Percentiles rank a stretch among this genome's conserved stretches.
Evolutionary conservation across 164 flowering plant species (phyloP).

Genomic region (Sedum album): DNA sequence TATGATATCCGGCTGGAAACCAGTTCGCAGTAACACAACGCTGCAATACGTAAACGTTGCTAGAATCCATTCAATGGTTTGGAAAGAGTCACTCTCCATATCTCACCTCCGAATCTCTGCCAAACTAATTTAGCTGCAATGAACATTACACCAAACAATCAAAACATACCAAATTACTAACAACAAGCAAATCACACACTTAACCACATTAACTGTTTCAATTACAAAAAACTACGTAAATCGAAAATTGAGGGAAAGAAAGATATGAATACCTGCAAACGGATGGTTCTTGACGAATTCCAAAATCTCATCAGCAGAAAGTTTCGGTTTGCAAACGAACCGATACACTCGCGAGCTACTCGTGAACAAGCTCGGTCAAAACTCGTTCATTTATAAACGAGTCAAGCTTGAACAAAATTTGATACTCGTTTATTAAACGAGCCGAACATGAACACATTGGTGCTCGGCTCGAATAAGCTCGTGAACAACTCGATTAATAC

Average conservation of each 20-base stretch:
- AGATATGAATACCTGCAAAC: conserved; percentile 45
- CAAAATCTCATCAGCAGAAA: conserved; percentile 74
- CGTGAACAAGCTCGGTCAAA: too few relatives aligned
- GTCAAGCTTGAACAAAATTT: too few relatives aligned
- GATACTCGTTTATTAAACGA: too few relatives aligned
- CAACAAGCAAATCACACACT: background rate
- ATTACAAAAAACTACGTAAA: background rate
- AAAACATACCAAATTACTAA: background rate
- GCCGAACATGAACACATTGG: too few relatives aligned
- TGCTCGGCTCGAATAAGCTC: too few relatives aligned
- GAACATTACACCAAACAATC: background rate
- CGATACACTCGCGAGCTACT: too few relatives aligned
- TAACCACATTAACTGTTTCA: background rate
- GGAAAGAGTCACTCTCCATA: conserved; percentile 50
- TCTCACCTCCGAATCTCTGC: conserved; percentile 52
- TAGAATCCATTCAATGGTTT: conserved; percentile 69
- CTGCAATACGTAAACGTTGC: conserved; percentile 48
- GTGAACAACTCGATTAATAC: too few relatives aligned
- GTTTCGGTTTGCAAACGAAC: conserved; percentile 32
- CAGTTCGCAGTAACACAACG: conserved; percentile 56
- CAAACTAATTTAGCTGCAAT: conserved; percentile 43
- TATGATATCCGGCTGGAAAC: conserved; percentile 45
- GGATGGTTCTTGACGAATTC: conserved; percentile 62
- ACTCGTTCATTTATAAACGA: too few relatives aligned
- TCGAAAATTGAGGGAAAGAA: background rate